phyloP scores from a whole-genome alignment of 1,284 basidiomycete genomes.

The Fomitopsis palustris region DNA sequence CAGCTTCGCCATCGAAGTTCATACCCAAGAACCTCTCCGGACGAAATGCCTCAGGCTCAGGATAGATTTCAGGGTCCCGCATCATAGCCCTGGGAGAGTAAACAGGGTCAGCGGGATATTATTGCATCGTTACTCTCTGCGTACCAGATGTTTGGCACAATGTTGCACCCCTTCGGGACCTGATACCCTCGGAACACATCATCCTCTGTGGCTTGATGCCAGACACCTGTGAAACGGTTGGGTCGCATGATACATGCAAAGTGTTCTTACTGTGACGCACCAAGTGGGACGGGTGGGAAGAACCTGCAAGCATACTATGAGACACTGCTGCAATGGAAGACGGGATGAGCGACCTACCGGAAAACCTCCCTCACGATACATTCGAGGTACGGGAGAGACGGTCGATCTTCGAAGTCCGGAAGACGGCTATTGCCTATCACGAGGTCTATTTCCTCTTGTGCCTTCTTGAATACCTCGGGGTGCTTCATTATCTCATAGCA shows the following conservation, averaged over 20 bases:
- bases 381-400: slow-evolving; percentile 7
- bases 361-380: slow-evolving; percentile 8
- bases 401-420: slow-evolving; percentile 13
- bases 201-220: neutral
- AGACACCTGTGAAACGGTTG: neutral
- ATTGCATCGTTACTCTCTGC: neutral
- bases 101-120: neutral
- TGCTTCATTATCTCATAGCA: slow-evolving; percentile 14
- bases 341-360: slow-evolving; percentile 7
- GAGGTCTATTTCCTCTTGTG: slow-evolving; percentile 10
- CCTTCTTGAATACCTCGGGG: slow-evolving; percentile 6
- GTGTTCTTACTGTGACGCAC: too few species aligned
- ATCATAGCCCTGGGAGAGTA: slow-evolving; percentile 27
- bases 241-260: too few species aligned
- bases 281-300: neutral
- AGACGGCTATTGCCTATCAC: slow-evolving; percentile 10
- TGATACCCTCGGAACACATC: neutral
- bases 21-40: slow-evolving; percentile 29
- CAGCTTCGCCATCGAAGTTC: slow-evolving; percentile 15
- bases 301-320: neutral
- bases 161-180: neutral
- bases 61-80: slow-evolving; percentile 22
- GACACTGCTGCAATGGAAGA: neutral
- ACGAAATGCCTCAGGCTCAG: slow-evolving; percentile 25
- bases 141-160: slow-evolving; percentile 48